Evolutionary conservation across 1,139 yeast species (phyloP), one percentile per base, ranked within the genome.

Genomic region (Lodderomyces margitis): DNA sequence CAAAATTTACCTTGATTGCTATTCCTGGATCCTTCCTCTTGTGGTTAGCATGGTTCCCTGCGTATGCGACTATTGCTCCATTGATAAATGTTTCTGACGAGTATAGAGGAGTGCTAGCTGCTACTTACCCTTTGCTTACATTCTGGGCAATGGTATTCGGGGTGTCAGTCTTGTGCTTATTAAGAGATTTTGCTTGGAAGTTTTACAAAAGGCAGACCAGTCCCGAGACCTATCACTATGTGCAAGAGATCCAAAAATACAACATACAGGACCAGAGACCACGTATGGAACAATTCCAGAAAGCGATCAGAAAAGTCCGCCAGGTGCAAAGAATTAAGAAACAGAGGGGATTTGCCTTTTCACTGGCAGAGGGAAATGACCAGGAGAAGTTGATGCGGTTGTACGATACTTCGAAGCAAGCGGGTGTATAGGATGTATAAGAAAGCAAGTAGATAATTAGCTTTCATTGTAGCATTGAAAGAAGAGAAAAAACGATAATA

Each of bases 291-390:
- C 96, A 91, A 51, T 94, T 94, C 73, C 98, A 94, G 62, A 89
- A 87, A 64, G 97, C 98, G 5, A 92, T 94, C 46, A 78, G 98
- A 58, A 92, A 91, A 60, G 98, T 92, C 33, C 83, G 99, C 63
- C 98, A 94, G 63, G 98, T 94, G 28, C 97, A 92, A 63, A 79
- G 99, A 63, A 91, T 92, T 85, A 87, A 95, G 59, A 94, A 92
- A 58, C 98, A 92, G 68, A 83, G 98, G 65, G 98, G 98, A 15
- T 94, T 88, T 74, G 99, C 99, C 1, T 94, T 92, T 57, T 89
- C 98, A 3, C 98, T 92, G 64, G 92, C 87, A 40, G 96, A 89
- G 52, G 95, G 87, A 53, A 85, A 82, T 55, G 95, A 95, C 38
- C 98, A 92, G 64, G 95, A 88, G 49, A 82, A 83, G 58, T 80